phyloP scores from a whole-genome alignment of 2,329 filamentous ascomycete species.

The Fulvia fulva region DNA sequence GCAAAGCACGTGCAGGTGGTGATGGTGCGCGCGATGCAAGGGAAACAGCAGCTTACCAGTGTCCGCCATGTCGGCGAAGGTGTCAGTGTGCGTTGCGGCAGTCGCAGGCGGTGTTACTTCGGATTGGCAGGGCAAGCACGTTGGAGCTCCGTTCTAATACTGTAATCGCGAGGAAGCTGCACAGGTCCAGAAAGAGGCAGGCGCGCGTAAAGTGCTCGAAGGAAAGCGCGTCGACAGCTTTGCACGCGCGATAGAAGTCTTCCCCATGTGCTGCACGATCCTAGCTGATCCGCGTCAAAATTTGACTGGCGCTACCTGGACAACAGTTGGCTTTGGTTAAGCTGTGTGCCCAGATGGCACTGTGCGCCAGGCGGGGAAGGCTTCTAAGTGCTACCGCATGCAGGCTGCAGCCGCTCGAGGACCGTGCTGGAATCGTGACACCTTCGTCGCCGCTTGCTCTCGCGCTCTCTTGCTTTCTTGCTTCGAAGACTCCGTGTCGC shows the following conservation, averaged over 20 bases:
- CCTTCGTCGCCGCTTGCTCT: neutral
- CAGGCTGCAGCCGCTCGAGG: too few species aligned
- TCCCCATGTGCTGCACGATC: too few species aligned
- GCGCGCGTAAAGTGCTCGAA: neutral
- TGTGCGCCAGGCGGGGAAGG: too few species aligned
- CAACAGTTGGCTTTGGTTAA: too few species aligned
- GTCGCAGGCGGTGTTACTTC: neutral
- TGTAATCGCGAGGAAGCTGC: neutral
- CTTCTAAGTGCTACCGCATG: too few species aligned
- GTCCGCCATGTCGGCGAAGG: constrained; percentile 19
- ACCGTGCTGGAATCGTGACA: neutral
- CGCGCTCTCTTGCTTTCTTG: constrained; percentile 22
- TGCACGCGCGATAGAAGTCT: too few species aligned
- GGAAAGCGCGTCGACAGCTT: neutral
- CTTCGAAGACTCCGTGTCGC: constrained; percentile 38
- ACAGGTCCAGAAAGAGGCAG: neutral
- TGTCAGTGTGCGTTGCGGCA: too few species aligned
- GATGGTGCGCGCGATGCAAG: neutral
- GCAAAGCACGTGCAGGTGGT: neutral
- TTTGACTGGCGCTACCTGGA: too few species aligned
- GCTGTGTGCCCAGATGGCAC: too few species aligned
- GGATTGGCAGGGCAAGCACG: neutral
- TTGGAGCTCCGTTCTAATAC: neutral
- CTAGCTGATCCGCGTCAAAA: too few species aligned
- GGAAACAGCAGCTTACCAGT: constrained; percentile 12